Percentiles rank a stretch among this genome's conserved stretches.
Conservation (phyloP, 495 filamentous ascomycete genomes). For the Aspergillus biplanus region DNA sequence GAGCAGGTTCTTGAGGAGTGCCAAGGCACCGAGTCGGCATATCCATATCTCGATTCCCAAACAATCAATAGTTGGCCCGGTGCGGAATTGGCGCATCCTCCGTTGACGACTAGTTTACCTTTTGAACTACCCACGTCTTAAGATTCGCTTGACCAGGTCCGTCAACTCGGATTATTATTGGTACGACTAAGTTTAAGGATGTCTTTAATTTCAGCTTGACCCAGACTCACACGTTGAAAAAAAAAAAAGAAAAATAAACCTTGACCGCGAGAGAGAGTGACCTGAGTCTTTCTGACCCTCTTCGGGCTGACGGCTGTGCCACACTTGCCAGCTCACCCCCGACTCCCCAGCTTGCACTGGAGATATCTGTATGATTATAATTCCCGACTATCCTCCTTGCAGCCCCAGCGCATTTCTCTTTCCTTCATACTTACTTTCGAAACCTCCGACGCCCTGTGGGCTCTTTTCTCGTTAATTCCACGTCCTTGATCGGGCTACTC, state of each 20-base stretch:
- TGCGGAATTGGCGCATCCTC: neutral
- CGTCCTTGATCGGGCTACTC: neutral
- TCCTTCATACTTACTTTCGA: neutral
- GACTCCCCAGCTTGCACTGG: neutral
- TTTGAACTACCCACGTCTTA: neutral
- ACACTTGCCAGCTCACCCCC: slow-evolving; percentile 19
- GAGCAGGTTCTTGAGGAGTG: neutral
- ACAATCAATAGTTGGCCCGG: slow-evolving; percentile 8
- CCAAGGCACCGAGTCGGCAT: slow-evolving; percentile 6
- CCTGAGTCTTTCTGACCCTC: neutral
- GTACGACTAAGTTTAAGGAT: slow-evolving; percentile 7
- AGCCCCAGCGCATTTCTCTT: neutral
- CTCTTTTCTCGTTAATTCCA: neutral
- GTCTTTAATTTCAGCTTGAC: slow-evolving; percentile 1
- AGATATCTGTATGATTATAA: slow-evolving; percentile 1
- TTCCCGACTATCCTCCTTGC: neutral
- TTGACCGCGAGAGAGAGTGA: neutral
- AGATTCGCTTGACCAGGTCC: neutral
- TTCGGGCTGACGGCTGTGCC: slow-evolving; percentile 7
- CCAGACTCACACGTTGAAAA: neutral
- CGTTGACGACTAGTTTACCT: neutral
- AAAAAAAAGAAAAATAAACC: too few relatives aligned
- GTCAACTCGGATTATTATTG: neutral
- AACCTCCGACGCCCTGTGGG: neutral
- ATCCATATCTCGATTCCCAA: slow-evolving; percentile 1